These are phyloP conservation scores for Cochlearia excelsa DNA, from an alignment of 345 rosid species.

Conservation along the genomic window DNA sequence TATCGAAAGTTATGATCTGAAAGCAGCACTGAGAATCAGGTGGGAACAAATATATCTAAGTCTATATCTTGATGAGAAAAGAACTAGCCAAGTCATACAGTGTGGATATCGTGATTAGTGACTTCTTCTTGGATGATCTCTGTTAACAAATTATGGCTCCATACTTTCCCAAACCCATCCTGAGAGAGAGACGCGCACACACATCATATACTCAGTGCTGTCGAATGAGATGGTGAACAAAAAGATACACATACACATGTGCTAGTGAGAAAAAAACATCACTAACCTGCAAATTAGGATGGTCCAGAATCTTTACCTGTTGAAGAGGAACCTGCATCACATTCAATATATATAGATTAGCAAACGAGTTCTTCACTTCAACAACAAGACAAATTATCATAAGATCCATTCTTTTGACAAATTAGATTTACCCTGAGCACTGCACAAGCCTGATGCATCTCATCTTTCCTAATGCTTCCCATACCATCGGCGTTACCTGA, in stretches of 20 bases:
- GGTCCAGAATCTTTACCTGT: slow-evolving; percentile 65
- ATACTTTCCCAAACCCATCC: slow-evolving; percentile 83
- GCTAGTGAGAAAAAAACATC: neutral
- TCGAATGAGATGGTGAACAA: slow-evolving; percentile 7
- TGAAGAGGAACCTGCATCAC: slow-evolving; percentile 52
- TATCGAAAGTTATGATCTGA: slow-evolving; percentile 77
- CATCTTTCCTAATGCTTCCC: slow-evolving; percentile 64
- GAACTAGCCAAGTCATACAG: slow-evolving; percentile 41
- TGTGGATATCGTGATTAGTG: slow-evolving; percentile 42
- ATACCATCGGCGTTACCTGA: slow-evolving; percentile 78
- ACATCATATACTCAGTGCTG: neutral
- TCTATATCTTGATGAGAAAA: slow-evolving; percentile 2
- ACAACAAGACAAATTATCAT: neutral
- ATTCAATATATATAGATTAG: neutral
- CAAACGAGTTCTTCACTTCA: slow-evolving; percentile 8
- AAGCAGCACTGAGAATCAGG: slow-evolving; percentile 17
- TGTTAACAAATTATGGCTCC: slow-evolving; percentile 63
- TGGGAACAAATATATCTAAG: neutral
- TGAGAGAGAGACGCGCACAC: slow-evolving; percentile 30
- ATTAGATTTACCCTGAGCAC: slow-evolving; percentile 51
- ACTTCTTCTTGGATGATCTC: slow-evolving; percentile 63
- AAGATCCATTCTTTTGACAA: neutral
- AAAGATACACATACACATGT: neutral
- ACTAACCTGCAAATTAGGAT: slow-evolving; percentile 68
- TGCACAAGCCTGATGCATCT: slow-evolving; percentile 66